phyloP scores from a whole-genome alignment of 805 yeast genomes.

The Brettanomyces nanus region DNA sequence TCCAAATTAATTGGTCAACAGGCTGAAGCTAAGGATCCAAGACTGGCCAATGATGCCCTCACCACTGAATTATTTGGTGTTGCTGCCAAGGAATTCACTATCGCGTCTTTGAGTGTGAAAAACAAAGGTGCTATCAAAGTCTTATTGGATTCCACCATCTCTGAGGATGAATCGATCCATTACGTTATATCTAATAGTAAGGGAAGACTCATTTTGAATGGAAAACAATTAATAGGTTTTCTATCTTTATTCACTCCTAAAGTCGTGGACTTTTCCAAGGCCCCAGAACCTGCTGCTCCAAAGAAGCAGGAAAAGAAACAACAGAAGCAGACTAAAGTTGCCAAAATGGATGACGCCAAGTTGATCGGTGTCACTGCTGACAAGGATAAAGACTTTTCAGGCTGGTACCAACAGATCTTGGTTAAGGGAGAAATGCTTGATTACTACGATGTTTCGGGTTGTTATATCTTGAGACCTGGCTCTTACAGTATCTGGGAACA shows the following conservation, averaged over 20 bases:
- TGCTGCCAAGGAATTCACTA: constrained; percentile 52
- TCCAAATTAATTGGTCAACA: constrained; percentile 53
- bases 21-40: constrained; percentile 73
- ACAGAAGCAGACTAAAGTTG: constrained; percentile 26
- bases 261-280: constrained; percentile 47
- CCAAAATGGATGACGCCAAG: constrained; percentile 75
- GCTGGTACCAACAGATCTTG: constrained; percentile 95
- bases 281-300: constrained; percentile 31
- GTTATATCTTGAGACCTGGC: constrained; percentile 95
- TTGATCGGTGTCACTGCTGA: constrained; percentile 94
- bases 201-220: constrained; percentile 42
- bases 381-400: constrained; percentile 84
- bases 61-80: constrained; percentile 54
- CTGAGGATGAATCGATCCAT: constrained; percentile 28
- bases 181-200: constrained; percentile 43
- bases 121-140: constrained; percentile 55
- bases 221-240: constrained; percentile 37
- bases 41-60: constrained; percentile 79
- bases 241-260: constrained; percentile 45
- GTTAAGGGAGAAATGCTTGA: constrained; percentile 98
- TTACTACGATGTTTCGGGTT: constrained; percentile 97
- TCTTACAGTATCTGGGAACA: constrained; percentile 93
- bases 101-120: constrained; percentile 39
- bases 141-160: constrained; percentile 45
- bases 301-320: constrained; percentile 7